A percentile compares a stretch with the other conserved stretches of the same genome.
These are phyloP conservation scores for Keqinozyma sinolaborantium DNA, from an alignment of 1,139 yeast genomes.

Conservation along the genomic window DNA sequence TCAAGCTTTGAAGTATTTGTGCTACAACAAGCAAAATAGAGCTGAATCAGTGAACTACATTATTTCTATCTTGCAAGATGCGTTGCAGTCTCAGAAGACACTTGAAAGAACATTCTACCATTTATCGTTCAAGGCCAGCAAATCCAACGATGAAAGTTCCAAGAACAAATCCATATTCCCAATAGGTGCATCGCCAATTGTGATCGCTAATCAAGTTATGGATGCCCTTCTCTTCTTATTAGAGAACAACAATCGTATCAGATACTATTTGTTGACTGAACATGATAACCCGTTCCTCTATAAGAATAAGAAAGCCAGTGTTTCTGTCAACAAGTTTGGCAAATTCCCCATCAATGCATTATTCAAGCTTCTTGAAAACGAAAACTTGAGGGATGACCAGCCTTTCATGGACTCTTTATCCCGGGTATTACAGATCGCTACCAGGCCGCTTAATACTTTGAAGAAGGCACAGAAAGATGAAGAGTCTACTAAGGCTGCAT, in stretches of 20 bases:
- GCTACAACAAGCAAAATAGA: slow-evolving; percentile 76
- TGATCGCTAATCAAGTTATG: slow-evolving; percentile 73
- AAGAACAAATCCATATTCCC: slow-evolving; percentile 40
- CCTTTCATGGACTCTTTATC: slow-evolving; percentile 76
- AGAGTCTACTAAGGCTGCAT: slow-evolving; percentile 17
- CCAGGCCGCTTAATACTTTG: slow-evolving; percentile 63
- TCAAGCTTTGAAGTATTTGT: slow-evolving; percentile 63
- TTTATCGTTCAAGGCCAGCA: slow-evolving; percentile 36
- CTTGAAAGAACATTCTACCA: slow-evolving; percentile 65
- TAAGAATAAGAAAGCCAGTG: slow-evolving; percentile 34
- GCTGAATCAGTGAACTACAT: slow-evolving; percentile 71
- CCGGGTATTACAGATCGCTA: slow-evolving; percentile 69
- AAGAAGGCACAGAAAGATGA: slow-evolving; percentile 21
- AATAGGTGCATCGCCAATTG: slow-evolving; percentile 60
- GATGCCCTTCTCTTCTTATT: slow-evolving; percentile 73
- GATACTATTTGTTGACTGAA: slow-evolving; percentile 76
- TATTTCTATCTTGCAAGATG: slow-evolving; percentile 71
- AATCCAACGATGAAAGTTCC: slow-evolving; percentile 9
- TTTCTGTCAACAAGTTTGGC: slow-evolving; percentile 31
- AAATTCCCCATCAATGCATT: slow-evolving; percentile 74
- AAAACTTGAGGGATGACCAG: slow-evolving; percentile 65
- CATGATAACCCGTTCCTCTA: slow-evolving; percentile 62
- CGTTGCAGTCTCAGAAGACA: slow-evolving; percentile 56
- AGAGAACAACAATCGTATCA: slow-evolving; percentile 64
- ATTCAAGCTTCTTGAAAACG: slow-evolving; percentile 59